Evolutionary conservation across 805 yeast species (phyloP), one percentile per base, ranked within the genome.

Genomic region (Kodamaea hsintzibuensis): DNA sequence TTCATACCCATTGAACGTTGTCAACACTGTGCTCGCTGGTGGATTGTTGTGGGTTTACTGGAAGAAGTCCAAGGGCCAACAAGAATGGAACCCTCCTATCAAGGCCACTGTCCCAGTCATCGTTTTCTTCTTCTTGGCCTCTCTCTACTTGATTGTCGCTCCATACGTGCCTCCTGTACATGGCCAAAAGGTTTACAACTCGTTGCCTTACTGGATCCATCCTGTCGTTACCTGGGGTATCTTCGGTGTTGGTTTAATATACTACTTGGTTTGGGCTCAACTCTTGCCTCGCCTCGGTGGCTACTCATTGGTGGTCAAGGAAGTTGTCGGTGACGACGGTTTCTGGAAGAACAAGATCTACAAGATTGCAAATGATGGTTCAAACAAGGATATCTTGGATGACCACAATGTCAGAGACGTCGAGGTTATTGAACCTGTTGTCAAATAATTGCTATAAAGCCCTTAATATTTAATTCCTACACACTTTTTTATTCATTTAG

Each of bases 211-310:
- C 72, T 89, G 83, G 78, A 77, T 85, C 53, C 92, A 88, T 67
- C 85, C 91, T 65, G 95, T 88, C 49, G 89, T 87, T n/a, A 85
- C 91, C 10, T 81, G 91, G 84, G 91, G 87, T 59, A 77, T 89
- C 46, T 85, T 86, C 61, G 86, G 78, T 12, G 66, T 84, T 48
- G 93, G 90, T 57, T 81, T 78, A 38, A 59, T 78, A 0, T 89
- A 88, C 73, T 89, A 91, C 87, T 55, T 84, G 7, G 63, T 84
- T 14, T 85, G 90, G 88, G 77, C 84, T 42, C 71, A 70, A 54
- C 49, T 85, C 1, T 67, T 86, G 60, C 96, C 96, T 44, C 64
- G 62, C 52, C 71, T 62, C 22, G 82, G 83, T 37, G 78, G 79
- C 7, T 85, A 85, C 71, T 71, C 71, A 30, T 70, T 86, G 60